phyloP scores from a whole-genome alignment of 768 basidiomycete genomes.

The Termitomyces sp. region DNA sequence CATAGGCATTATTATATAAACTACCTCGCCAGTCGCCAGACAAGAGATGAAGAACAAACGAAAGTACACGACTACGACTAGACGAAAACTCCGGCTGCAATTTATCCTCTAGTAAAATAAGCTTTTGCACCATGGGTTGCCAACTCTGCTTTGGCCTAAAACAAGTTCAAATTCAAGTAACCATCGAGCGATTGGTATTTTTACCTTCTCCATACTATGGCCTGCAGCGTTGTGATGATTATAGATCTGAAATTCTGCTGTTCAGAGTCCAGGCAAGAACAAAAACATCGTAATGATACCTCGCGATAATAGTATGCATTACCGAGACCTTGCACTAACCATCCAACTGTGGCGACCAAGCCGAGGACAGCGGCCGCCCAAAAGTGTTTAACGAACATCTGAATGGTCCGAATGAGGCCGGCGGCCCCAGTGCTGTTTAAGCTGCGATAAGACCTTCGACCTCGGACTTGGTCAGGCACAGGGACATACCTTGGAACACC shows the following conservation, averaged over 20 bases:
- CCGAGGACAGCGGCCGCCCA: constrained; percentile 83
- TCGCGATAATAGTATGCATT: constrained; percentile 76
- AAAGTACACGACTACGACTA: not conserved
- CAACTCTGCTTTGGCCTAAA: constrained; percentile 79
- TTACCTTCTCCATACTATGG: constrained; percentile 83
- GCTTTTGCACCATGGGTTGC: constrained; percentile 83
- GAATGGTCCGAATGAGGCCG: constrained; percentile 90
- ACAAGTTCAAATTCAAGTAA: constrained; percentile 7
- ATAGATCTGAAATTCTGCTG: constrained; percentile 54
- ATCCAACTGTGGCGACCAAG: constrained; percentile 78
- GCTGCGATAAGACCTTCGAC: constrained; percentile 24
- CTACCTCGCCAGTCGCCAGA: not conserved
- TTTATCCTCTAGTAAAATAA: constrained; percentile 83
- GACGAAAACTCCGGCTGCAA: not conserved
- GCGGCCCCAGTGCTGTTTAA: constrained; percentile 81
- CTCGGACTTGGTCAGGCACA: constrained; percentile 30
- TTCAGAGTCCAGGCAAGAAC: constrained; percentile 16
- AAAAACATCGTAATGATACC: constrained; percentile 37
- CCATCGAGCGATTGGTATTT: constrained; percentile 15
- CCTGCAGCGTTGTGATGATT: constrained; percentile 77
- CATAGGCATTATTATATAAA: constrained; percentile 11
- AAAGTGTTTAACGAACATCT: constrained; percentile 66
- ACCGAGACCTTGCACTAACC: constrained; percentile 84
- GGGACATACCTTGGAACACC: constrained; percentile 76
- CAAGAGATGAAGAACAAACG: constrained; percentile 4